phyloP scores from a whole-genome alignment of 2,329 filamentous ascomycete species.

The Penicillium sp. region DNA sequence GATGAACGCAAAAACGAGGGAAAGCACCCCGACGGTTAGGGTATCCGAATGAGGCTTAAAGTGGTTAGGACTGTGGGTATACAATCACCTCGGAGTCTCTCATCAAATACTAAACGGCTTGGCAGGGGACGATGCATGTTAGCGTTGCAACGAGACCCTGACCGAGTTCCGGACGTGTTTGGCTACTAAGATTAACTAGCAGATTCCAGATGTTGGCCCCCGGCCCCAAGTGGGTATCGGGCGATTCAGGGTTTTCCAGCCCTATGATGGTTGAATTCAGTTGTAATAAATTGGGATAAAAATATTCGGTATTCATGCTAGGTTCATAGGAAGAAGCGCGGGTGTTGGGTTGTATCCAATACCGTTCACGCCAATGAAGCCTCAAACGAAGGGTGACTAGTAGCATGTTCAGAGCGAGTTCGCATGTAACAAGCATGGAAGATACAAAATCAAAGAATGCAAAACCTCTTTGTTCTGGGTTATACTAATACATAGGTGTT shows the following conservation, averaged over 20 bases:
- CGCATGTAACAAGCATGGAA: not conserved
- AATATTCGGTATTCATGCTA: not conserved
- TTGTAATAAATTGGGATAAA: not conserved
- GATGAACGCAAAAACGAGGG: not conserved
- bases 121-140: not conserved
- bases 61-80: not conserved
- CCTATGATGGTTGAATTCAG: no score
- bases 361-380: not conserved
- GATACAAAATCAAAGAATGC: not conserved
- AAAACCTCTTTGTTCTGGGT: conserved; percentile 1
- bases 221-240: not conserved
- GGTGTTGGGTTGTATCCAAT: not conserved
- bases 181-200: no score
- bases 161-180: no score
- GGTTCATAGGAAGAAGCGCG: not conserved
- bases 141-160: not conserved
- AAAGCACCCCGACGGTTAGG: not conserved
- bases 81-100: not conserved
- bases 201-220: no score
- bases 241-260: no score
- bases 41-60: not conserved
- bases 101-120: not conserved
- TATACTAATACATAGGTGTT: not conserved
- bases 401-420: conserved; percentile 1
- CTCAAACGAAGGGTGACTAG: not conserved